These are phyloP conservation scores for Hydrangea macrophylla DNA, from an alignment of 148 eudicot species.

Conservation along the genomic window DNA sequence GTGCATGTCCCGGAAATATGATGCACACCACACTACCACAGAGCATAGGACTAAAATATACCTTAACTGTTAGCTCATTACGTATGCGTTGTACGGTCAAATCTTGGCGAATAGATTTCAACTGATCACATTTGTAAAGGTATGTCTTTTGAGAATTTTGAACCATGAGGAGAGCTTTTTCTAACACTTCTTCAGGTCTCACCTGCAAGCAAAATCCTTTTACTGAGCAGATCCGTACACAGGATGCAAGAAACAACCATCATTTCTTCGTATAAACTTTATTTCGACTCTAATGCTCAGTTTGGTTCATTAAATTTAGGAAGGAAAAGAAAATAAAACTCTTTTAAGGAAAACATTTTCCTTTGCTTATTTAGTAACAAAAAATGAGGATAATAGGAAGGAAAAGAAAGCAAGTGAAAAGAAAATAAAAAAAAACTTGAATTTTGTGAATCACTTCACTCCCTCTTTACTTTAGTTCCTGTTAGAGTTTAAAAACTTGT, in stretches of 20 bases:
- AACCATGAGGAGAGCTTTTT: slow-evolving; percentile 77
- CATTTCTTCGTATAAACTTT: neutral
- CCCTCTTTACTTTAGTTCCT: no score
- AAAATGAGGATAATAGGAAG: no score
- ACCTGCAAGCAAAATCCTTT: slow-evolving; percentile 53
- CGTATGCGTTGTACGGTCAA: slow-evolving; percentile 90
- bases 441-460: no score
- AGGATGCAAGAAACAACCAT: slow-evolving; percentile 9
- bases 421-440: no score
- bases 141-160: slow-evolving; percentile 75
- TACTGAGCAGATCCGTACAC: neutral
- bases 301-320: no score
- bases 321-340: no score
- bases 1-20: neutral
- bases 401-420: no score
- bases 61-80: slow-evolving; percentile 95
- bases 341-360: no score
- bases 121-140: slow-evolving; percentile 91
- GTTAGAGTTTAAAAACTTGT: no score
- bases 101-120: slow-evolving; percentile 97
- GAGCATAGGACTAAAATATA: slow-evolving; percentile 19
- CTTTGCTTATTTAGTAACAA: no score
- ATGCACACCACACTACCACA: neutral
- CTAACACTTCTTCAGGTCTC: slow-evolving; percentile 92
- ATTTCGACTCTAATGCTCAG: neutral